A percentile compares a stretch with the other conserved stretches of the same genome.
These are phyloP conservation scores for Geotrichum klebahnii DNA, from an alignment of 1,139 yeast genomes.

Conservation along the genomic window DNA sequence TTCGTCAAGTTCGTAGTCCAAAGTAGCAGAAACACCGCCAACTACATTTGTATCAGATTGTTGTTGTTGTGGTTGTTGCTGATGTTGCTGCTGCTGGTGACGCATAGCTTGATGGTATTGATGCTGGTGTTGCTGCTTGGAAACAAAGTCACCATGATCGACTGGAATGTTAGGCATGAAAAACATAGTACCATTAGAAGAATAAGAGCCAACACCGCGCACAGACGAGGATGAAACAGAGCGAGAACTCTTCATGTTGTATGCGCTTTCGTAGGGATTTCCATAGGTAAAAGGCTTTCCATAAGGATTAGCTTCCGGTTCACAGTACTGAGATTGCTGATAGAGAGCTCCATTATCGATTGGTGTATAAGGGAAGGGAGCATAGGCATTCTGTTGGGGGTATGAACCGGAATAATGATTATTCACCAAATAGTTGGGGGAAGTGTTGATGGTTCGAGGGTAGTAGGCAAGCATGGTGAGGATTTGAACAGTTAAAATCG, in stretches of 20 bases:
- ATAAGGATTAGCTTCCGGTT: constrained; percentile 12
- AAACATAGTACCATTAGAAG: constrained; percentile 31
- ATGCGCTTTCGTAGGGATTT: constrained; percentile 12
- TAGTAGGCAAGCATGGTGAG: constrained; percentile 29
- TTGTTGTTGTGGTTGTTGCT: constrained; percentile 26
- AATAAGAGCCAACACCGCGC: constrained; percentile 23
- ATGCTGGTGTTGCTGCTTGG: constrained; percentile 16
- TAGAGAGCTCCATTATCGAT: constrained; percentile 14
- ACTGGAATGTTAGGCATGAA: constrained; percentile 29
- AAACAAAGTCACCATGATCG: constrained; percentile 24
- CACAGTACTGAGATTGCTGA: constrained; percentile 19
- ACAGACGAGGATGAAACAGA: constrained; percentile 15
- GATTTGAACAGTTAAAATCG: not conserved
- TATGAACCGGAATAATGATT: constrained; percentile 13
- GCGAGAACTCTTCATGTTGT: constrained; percentile 18
- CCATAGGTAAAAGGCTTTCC: constrained; percentile 10
- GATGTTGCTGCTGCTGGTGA: constrained; percentile 25
- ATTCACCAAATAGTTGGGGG: constrained; percentile 26
- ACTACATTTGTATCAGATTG: constrained; percentile 35
- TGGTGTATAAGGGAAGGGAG: constrained; percentile 12
- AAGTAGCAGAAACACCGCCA: constrained; percentile 73
- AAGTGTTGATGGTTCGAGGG: constrained; percentile 29
- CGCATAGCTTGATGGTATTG: constrained; percentile 13
- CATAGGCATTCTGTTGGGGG: constrained; percentile 14
- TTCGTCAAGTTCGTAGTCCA: constrained; percentile 70